A percentile compares a stretch with the other conserved stretches of the same genome.
Evolutionary conservation across 352 stramenopile species (phyloP).

Genomic region (Globisporangium abappressorium): DNA sequence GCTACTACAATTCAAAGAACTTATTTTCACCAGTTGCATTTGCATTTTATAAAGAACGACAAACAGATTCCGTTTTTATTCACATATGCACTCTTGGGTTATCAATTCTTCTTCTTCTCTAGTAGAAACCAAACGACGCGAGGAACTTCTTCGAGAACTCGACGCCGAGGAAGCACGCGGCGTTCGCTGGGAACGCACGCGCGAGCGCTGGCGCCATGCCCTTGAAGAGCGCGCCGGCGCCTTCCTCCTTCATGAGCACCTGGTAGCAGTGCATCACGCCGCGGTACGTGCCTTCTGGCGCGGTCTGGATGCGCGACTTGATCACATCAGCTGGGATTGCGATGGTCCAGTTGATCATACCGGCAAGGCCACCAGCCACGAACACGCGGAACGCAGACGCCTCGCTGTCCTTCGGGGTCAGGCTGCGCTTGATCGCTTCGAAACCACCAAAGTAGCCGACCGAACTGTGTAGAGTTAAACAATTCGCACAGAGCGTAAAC

Average conservation of each 20-base stretch:
- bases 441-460: constrained; percentile 95
- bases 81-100: constrained; percentile 4
- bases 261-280: constrained; percentile 91
- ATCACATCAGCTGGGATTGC: constrained; percentile 95
- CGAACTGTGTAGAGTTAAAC: constrained; percentile 44
- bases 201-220: constrained; percentile 93
- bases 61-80: constrained; percentile 2
- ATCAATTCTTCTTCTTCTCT: constrained; percentile 11
- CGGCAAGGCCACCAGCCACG: constrained; percentile 92
- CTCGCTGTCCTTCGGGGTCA: constrained; percentile 82
- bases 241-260: constrained; percentile 94
- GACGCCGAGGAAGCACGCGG: constrained; percentile 93
- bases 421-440: constrained; percentile 86
- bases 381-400: constrained; percentile 88
- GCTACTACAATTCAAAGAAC: background rate
- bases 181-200: constrained; percentile 94
- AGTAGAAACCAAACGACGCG: constrained; percentile 72
- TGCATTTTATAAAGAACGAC: background rate
- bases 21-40: background rate
- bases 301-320: constrained; percentile 96
- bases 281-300: constrained; percentile 93
- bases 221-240: constrained; percentile 91
- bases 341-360: constrained; percentile 94
- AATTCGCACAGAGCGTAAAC: background rate
- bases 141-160: constrained; percentile 88